Percentiles rank a stretch among this genome's conserved stretches.
These are phyloP conservation scores for Hygrophoropsis aurantiaca DNA, from an alignment of 768 basidiomycete genomes.

Conservation along the genomic window DNA sequence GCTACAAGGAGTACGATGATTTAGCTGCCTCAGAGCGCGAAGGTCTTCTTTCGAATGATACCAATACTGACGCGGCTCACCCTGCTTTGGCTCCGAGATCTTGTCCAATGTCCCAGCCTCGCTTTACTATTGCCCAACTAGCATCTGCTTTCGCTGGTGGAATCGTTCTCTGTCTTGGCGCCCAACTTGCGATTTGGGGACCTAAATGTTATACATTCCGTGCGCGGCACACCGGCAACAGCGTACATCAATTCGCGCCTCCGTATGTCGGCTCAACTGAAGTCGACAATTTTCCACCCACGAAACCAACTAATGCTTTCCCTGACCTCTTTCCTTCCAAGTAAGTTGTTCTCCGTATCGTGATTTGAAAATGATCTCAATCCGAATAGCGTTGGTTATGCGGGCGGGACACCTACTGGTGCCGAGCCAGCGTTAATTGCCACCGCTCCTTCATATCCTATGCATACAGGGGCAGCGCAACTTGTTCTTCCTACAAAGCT, in stretches of 20 bases:
- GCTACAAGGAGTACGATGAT: constrained; percentile 11
- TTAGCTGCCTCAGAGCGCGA: constrained; percentile 28
- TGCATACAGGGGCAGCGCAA: constrained; percentile 68
- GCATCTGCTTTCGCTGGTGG: constrained; percentile 55
- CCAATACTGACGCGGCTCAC: constrained; percentile 7
- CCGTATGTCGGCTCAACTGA: constrained; percentile 74
- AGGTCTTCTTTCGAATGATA: constrained; percentile 33
- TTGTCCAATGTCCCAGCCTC: constrained; percentile 19
- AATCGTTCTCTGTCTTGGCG: constrained; percentile 45
- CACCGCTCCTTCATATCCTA: constrained; percentile 77
- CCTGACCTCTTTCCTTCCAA: constrained; percentile 75
- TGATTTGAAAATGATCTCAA: neutral
- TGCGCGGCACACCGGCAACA: constrained; percentile 1
- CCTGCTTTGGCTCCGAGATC: constrained; percentile 20
- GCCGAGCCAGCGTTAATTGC: constrained; percentile 72
- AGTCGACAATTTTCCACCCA: constrained; percentile 69
- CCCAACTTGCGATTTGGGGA: constrained; percentile 49
- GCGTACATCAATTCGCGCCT: constrained; percentile 45
- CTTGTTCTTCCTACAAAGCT: constrained; percentile 45
- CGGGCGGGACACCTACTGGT: constrained; percentile 77
- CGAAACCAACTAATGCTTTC: constrained; percentile 68
- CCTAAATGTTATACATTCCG: constrained; percentile 36
- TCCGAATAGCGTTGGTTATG: constrained; percentile 56
- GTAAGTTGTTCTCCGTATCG: constrained; percentile 10
- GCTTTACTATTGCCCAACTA: constrained; percentile 33